Percentiles rank a stretch among this genome's conserved stretches.
phyloP scores from a whole-genome alignment of 352 stramenopile genomes.

The Blastocystis sp. region DNA sequence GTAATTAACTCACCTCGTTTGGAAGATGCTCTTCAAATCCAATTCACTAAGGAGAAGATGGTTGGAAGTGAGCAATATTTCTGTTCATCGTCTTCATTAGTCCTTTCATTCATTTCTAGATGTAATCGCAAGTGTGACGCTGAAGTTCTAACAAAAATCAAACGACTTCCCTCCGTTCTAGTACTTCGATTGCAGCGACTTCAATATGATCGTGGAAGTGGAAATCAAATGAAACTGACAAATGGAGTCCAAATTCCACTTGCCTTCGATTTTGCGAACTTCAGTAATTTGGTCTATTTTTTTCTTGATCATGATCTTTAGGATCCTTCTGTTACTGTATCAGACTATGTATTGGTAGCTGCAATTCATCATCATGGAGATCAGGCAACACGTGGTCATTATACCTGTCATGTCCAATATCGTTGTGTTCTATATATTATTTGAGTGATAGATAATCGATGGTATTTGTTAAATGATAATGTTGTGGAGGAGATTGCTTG shows the following conservation, averaged over 20 bases:
- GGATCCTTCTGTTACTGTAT: conserved; percentile 1
- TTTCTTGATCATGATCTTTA: background rate
- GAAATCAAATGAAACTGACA: conserved; percentile 48
- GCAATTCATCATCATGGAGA: conserved; percentile 47
- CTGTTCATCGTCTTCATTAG: background rate
- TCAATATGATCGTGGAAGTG: conserved; percentile 39
- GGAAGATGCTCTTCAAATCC: conserved; percentile 49
- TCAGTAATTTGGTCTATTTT: background rate
- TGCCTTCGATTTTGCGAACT: conserved; percentile 4
- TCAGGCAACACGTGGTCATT: conserved; percentile 25
- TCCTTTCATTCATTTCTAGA: background rate
- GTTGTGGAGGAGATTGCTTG: conserved; percentile 40
- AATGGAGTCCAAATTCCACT: conserved; percentile 52
- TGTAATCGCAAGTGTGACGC: conserved; percentile 51
- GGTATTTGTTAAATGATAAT: conserved; percentile 32
- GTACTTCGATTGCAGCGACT: conserved; percentile 44
- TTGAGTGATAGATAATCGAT: background rate
- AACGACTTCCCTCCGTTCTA: background rate
- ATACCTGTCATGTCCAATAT: conserved; percentile 25
- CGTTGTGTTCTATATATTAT: background rate
- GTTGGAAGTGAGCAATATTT: conserved; percentile 46
- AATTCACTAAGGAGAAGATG: conserved; percentile 42
- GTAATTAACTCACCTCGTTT: conserved; percentile 37
- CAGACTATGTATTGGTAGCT: conserved; percentile 22
- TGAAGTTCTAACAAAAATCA: conserved; percentile 35